A percentile compares a stretch with the other conserved stretches of the same genome.
These are phyloP conservation scores for Lippia alba DNA, from an alignment of 305 asterid species.

Conservation along the genomic window DNA sequence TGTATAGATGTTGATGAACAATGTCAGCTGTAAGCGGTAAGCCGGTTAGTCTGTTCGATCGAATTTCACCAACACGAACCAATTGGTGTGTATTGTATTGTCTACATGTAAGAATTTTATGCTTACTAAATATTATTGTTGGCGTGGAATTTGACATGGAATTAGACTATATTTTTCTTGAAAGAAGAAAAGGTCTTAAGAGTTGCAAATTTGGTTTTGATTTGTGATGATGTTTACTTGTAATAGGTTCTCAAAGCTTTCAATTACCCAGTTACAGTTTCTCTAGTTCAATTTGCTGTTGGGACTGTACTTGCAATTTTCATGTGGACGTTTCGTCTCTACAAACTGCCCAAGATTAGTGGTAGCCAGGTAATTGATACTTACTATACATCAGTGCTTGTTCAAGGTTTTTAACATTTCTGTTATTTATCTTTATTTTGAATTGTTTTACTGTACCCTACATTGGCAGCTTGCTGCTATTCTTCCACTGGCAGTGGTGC, in stretches of 20 bases:
- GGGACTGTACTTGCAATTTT: constrained; percentile 67
- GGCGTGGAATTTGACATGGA: not conserved
- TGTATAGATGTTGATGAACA: not conserved
- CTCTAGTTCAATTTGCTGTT: constrained; percentile 75
- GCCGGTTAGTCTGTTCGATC: not conserved
- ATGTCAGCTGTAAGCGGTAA: not conserved
- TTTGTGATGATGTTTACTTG: constrained; percentile 27
- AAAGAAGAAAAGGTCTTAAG: not conserved
- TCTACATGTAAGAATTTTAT: not conserved
- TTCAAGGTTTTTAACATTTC: constrained; percentile 1
- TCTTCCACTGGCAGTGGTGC: constrained; percentile 84
- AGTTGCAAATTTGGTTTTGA: not conserved
- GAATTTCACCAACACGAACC: not conserved
- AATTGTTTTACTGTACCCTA: constrained; percentile 23
- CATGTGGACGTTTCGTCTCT: constrained; percentile 83
- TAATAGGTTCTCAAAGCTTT: constrained; percentile 76
- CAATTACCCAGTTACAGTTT: constrained; percentile 78
- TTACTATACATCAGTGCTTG: constrained; percentile 2
- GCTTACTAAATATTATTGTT: not conserved
- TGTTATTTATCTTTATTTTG: constrained; percentile 6
- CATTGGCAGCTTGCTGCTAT: constrained; percentile 74
- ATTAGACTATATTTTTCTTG: not conserved
- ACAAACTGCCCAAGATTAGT: constrained; percentile 83
- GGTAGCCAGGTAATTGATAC: constrained; percentile 69
- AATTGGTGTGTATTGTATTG: not conserved